Evolutionary conservation across 176 grass and related monocot genomes (phyloP).

Genomic region (Otatea glauca): DNA sequence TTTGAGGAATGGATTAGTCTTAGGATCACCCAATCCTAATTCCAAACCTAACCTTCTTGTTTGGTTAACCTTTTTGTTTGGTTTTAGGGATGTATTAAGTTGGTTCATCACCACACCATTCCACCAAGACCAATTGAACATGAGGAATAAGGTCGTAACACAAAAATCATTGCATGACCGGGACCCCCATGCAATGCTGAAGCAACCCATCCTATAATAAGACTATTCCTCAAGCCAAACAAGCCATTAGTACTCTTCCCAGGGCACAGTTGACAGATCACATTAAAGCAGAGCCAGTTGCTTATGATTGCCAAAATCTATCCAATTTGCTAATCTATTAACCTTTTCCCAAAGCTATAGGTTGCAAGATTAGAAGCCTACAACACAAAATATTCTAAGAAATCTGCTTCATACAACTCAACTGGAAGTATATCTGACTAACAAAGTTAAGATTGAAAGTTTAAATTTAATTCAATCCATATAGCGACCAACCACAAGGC

Average conservation of each 20-base stretch:
- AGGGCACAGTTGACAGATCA: constrained; percentile 25
- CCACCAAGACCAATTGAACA: background rate
- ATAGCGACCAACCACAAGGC: constrained; percentile 22
- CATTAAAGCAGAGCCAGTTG: constrained; percentile 32
- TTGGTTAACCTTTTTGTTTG: background rate
- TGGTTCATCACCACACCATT: constrained; percentile 1
- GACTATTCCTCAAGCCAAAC: constrained; percentile 9
- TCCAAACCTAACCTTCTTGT: constrained; percentile 8
- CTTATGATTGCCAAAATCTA: constrained; percentile 37
- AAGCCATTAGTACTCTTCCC: constrained; percentile 16
- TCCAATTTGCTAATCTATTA: background rate
- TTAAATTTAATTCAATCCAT: constrained; percentile 13
- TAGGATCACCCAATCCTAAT: background rate
- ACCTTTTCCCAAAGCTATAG: background rate
- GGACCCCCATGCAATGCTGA: background rate
- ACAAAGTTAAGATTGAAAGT: background rate
- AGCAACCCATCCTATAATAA: constrained; percentile 26
- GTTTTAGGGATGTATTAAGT: constrained; percentile 8
- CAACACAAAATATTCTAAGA: background rate
- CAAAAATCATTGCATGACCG: background rate
- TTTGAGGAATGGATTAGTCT: background rate
- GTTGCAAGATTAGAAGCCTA: constrained; percentile 11
- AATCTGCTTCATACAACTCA: constrained; percentile 23
- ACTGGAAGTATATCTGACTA: constrained; percentile 26
- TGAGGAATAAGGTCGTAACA: constrained; percentile 18